A percentile compares a stretch with the other conserved stretches of the same genome.
These are phyloP conservation scores for Vicia villosa DNA, from an alignment of 306 rosid genomes.

Conservation along the genomic window DNA sequence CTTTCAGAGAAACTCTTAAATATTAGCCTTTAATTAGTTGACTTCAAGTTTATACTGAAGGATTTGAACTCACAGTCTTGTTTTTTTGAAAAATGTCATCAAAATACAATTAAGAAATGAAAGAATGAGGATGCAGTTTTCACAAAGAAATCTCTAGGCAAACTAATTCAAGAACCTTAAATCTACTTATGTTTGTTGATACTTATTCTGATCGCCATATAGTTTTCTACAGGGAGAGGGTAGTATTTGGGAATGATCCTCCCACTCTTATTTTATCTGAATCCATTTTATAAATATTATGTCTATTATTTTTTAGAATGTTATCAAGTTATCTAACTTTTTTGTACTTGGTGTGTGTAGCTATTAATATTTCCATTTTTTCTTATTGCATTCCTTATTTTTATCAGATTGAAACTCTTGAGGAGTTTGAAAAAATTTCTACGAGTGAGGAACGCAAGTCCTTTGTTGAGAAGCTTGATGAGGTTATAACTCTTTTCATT, in stretches of 20 bases:
- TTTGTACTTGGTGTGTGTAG: neutral
- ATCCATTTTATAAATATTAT: neutral
- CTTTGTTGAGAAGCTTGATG: constrained; percentile 82
- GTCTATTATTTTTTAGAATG: neutral
- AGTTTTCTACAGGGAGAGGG: neutral
- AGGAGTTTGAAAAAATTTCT: constrained; percentile 67
- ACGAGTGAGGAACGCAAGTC: constrained; percentile 75
- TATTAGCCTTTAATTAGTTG: constrained; percentile 25
- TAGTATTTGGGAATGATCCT: constrained; percentile 11
- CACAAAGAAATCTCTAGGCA: constrained; percentile 7
- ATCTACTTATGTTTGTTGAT: constrained; percentile 16
- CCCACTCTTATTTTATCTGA: constrained; percentile 17
- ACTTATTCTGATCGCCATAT: neutral
- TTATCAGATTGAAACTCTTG: constrained; percentile 79
- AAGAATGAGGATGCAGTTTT: constrained; percentile 15
- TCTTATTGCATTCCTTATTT: constrained; percentile 26
- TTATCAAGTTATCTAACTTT: constrained; percentile 27
- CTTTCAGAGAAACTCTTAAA: neutral
- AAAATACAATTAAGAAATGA: constrained; percentile 12
- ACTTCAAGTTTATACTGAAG: constrained; percentile 15
- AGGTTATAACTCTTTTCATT: constrained; percentile 57
- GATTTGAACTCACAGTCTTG: constrained; percentile 18
- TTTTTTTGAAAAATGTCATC: neutral
- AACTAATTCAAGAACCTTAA: constrained; percentile 1
- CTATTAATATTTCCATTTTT: constrained; percentile 16